phyloP scores from a whole-genome alignment of 2,329 filamentous ascomycete genomes.

The Diaporthe destruens region DNA sequence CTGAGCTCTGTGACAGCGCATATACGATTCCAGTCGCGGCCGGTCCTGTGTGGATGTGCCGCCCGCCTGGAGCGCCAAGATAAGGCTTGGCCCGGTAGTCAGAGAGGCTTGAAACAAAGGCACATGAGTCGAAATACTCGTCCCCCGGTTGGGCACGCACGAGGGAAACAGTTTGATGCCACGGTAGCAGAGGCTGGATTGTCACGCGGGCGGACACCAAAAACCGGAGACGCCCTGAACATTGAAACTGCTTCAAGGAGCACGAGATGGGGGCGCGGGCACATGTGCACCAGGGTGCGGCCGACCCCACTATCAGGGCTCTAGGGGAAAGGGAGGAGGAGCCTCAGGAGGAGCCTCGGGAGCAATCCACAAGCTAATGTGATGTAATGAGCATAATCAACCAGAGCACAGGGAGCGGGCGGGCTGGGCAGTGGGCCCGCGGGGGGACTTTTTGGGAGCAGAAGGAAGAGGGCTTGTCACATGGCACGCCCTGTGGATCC shows the following conservation, averaged over 20 bases:
- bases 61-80: slow-evolving; percentile 18
- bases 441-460: background rate
- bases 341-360: background rate
- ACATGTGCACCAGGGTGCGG: slow-evolving; percentile 1
- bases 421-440: background rate
- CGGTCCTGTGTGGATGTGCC: background rate
- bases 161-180: slow-evolving; percentile 16
- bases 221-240: slow-evolving; percentile 11
- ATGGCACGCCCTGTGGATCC: background rate
- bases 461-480: background rate
- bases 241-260: slow-evolving; percentile 33
- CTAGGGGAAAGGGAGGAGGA: background rate
- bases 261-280: slow-evolving; percentile 17
- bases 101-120: slow-evolving; percentile 26
- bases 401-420: background rate
- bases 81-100: slow-evolving; percentile 26
- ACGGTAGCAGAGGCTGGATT: slow-evolving; percentile 11
- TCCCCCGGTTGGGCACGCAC: background rate
- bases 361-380: slow-evolving; percentile 11
- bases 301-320: slow-evolving; percentile 24
- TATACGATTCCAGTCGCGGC: no score
- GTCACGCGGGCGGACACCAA: slow-evolving; percentile 1
- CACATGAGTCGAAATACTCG: slow-evolving; percentile 26
- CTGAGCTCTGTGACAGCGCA: background rate
- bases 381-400: slow-evolving; percentile 31